Evolutionary conservation across 495 filamentous ascomycete genomes (phyloP), one percentile per base, ranked within the genome.

Genomic region (Bathelium albidoporum): DNA sequence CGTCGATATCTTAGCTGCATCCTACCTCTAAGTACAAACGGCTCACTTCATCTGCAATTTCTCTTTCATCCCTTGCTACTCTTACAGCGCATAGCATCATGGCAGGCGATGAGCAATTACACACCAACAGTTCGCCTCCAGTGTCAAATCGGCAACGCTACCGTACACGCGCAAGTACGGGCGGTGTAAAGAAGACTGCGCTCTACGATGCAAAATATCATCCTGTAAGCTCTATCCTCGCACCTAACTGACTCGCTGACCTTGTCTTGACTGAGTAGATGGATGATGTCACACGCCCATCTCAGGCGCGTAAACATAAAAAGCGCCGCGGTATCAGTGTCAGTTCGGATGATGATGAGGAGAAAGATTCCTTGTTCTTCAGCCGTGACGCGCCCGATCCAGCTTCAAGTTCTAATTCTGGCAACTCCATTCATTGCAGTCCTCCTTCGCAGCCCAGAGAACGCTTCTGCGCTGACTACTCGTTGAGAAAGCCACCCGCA

Each of bases 171-270:
- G 16, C 49, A 7, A 24, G 49, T 16, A 55, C 49, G 4, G 49
- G 49, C 24, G 20, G 26, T 29, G 49, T 24, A 26, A 5, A 24
- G 49, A 24, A 55, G 29, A 20, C 26, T 29, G 49, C 29, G n/a
- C 49, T 55, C n/a, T 55, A 55, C 24, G 7, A 26, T 55, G 49
- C 49, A 29, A 55, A 55, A 20, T 55, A 55, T 29, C 49, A 55
- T 29, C 49, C 49, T 5, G 43, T 49, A 18, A 14, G 43, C 3
- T 18, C 20, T 18, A n/a, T 3, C 43, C 14, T 14, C 18, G n/a
- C 7, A 41, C 16, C 20, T 49, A 7, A 49, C 11, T 49, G 3
- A 14, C 43, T 11, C 11, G 20, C n/a, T 18, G 20, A 49, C 20
- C n/a, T 3, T 49, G 10, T 14, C 43, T 49, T 18, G 20, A 7